These are phyloP conservation scores for Zasmidium cellare DNA, from an alignment of 2,329 filamentous ascomycete species.

Conservation along the genomic window DNA sequence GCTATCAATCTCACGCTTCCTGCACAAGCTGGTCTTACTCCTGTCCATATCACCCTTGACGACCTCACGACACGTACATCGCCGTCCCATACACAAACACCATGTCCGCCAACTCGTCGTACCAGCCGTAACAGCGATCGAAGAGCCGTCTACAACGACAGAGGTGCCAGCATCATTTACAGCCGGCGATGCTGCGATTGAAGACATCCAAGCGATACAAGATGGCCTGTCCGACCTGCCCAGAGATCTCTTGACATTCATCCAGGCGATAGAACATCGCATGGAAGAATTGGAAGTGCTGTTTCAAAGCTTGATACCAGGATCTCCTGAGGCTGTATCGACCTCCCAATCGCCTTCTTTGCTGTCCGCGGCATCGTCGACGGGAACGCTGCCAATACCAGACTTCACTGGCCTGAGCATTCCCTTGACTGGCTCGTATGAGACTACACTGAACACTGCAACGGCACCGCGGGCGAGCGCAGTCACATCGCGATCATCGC, in stretches of 20 bases:
- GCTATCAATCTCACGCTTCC: too few species aligned
- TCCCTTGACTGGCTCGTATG: not conserved
- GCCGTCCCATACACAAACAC: not conserved
- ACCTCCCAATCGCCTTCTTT: not conserved
- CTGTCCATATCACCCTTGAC: not conserved
- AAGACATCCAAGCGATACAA: constrained; percentile 21
- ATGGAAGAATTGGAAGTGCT: constrained; percentile 16
- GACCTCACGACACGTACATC: not conserved
- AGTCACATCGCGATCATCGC: not conserved
- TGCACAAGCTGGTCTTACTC: too few species aligned
- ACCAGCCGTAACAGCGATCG: not conserved
- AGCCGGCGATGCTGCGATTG: constrained; percentile 18
- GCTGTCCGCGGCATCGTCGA: not conserved
- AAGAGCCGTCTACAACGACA: not conserved
- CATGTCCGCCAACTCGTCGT: not conserved
- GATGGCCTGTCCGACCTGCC: constrained; percentile 18
- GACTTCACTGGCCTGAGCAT: not conserved
- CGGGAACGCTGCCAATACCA: not conserved
- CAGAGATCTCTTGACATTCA: constrained; percentile 16
- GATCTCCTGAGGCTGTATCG: not conserved
- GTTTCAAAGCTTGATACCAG: constrained; percentile 9
- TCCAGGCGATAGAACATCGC: constrained; percentile 15
- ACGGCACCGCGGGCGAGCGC: not conserved
- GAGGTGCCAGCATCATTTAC: constrained; percentile 3
- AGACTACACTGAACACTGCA: not conserved